phyloP scores from a whole-genome alignment of 345 rosid genomes.

The Theobroma cacao region DNA sequence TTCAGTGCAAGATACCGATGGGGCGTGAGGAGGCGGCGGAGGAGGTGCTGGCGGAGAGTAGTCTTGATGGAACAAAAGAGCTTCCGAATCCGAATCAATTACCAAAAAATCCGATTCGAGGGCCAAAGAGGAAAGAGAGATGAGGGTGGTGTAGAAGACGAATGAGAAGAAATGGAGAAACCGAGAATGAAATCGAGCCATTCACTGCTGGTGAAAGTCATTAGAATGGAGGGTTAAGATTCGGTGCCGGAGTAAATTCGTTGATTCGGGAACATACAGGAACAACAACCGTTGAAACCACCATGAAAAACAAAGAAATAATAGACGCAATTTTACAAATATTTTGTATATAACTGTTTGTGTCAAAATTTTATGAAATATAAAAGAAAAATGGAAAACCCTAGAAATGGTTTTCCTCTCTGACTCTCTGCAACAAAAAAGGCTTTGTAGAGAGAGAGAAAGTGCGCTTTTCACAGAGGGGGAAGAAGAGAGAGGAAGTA shows the following conservation, averaged over 20 bases:
- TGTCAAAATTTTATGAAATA: not conserved
- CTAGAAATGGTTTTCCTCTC: constrained; percentile 29
- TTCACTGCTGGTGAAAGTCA: constrained; percentile 51
- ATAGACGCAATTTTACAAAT: not conserved
- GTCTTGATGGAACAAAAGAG: constrained; percentile 67
- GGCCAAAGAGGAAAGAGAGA: constrained; percentile 20
- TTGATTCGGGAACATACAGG: constrained; percentile 26
- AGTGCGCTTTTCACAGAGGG: not conserved
- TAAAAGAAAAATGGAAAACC: constrained; percentile 28
- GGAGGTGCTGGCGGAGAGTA: constrained; percentile 98
- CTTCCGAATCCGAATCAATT: constrained; percentile 43
- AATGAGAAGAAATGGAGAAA: constrained; percentile 21
- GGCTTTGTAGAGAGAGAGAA: not conserved
- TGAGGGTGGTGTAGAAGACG: constrained; percentile 28
- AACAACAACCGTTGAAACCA: constrained; percentile 8
- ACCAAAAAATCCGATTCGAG: constrained; percentile 33
- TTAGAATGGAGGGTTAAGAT: constrained; percentile 41
- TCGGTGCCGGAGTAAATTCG: constrained; percentile 31
- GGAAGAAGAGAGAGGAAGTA: not conserved
- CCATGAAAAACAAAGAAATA: constrained; percentile 19
- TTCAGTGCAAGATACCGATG: constrained; percentile 80
- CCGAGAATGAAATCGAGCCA: constrained; percentile 52
- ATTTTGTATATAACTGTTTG: not conserved
- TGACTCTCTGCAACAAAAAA: not conserved
- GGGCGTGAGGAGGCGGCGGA: constrained; percentile 93